phyloP scores from a whole-genome alignment of 2,329 filamentous ascomycete species.

The Byssochlamys sp. region DNA sequence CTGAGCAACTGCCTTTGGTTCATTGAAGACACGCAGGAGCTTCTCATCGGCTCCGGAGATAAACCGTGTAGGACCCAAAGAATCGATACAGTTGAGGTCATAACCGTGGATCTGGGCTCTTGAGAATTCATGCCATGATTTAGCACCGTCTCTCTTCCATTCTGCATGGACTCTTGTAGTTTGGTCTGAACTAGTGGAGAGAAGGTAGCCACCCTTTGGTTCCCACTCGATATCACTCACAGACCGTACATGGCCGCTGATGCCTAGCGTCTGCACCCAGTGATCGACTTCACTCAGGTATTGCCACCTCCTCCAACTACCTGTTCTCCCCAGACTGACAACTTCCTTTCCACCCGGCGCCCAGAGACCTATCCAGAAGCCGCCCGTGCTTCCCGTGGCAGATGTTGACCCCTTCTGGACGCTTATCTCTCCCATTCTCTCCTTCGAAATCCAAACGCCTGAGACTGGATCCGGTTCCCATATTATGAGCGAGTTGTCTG shows the following conservation, averaged over 20 bases:
- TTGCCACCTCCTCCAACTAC: constrained; percentile 84
- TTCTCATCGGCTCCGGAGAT: constrained; percentile 96
- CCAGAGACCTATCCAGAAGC: constrained; percentile 95
- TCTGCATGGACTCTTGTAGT: constrained; percentile 78
- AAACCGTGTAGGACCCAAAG: constrained; percentile 64
- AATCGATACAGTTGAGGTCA: constrained; percentile 87
- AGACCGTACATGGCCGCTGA: constrained; percentile 73
- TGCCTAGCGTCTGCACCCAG: constrained; percentile 68
- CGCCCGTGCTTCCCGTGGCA: constrained; percentile 87
- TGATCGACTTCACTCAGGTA: constrained; percentile 51
- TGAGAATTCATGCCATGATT: constrained; percentile 89
- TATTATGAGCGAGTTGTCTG: constrained; percentile 86
- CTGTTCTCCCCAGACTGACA: constrained; percentile 76
- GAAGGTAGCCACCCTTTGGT: constrained; percentile 66
- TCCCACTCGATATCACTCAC: constrained; percentile 81
- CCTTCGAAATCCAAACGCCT: constrained; percentile 81
- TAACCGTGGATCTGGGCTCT: constrained; percentile 96
- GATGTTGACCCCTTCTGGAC: constrained; percentile 91
- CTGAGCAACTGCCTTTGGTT: constrained; percentile 71
- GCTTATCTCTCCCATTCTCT: constrained; percentile 84
- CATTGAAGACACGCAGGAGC: constrained; percentile 86
- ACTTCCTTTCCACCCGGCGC: constrained; percentile 65
- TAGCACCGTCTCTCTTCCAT: constrained; percentile 51
- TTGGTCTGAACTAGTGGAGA: constrained; percentile 85
- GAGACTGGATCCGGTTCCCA: constrained; percentile 79